Evolutionary conservation across 176 grass and related monocot genomes (phyloP).

Genomic region (Alloteropsis semialata): DNA sequence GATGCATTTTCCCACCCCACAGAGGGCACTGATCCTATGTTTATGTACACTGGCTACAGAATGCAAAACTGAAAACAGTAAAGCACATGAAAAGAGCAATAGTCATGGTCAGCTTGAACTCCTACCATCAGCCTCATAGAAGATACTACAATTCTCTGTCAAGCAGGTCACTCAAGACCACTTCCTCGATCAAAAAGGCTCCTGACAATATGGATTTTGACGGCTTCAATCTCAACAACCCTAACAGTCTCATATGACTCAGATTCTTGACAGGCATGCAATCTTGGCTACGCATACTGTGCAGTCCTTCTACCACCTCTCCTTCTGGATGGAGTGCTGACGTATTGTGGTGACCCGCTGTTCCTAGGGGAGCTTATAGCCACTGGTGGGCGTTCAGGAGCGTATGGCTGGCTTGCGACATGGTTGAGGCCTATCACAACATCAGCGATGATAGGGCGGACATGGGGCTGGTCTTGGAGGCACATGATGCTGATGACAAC

Average conservation of each 20-base stretch:
- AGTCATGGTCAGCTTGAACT: conserved; percentile 21
- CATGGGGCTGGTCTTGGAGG: conserved; percentile 86
- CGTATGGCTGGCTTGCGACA: conserved; percentile 65
- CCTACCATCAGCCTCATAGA: neutral
- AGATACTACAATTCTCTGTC: neutral
- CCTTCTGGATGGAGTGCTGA: conserved; percentile 51
- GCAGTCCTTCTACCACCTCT: conserved; percentile 38
- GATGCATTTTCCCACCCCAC: neutral
- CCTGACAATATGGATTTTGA: conserved; percentile 24
- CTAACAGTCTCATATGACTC: neutral
- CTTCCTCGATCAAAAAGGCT: conserved; percentile 37
- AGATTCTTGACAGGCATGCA: neutral
- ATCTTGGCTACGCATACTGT: conserved; percentile 14
- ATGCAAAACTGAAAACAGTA: conserved; percentile 2
- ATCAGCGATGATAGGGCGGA: conserved; percentile 78
- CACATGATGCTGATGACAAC: conserved; percentile 82
- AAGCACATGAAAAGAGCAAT: neutral
- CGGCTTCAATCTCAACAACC: conserved; percentile 32
- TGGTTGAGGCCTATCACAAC: conserved; percentile 73
- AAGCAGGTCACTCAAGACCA: conserved; percentile 15
- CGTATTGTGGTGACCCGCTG: conserved; percentile 27
- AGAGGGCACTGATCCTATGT: conserved; percentile 5
- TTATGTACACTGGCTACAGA: conserved; percentile 29
- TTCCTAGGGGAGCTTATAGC: conserved; percentile 31
- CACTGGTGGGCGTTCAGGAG: neutral